phyloP scores from a whole-genome alignment of 768 basidiomycete species.

The Sarcodon aspratus region DNA sequence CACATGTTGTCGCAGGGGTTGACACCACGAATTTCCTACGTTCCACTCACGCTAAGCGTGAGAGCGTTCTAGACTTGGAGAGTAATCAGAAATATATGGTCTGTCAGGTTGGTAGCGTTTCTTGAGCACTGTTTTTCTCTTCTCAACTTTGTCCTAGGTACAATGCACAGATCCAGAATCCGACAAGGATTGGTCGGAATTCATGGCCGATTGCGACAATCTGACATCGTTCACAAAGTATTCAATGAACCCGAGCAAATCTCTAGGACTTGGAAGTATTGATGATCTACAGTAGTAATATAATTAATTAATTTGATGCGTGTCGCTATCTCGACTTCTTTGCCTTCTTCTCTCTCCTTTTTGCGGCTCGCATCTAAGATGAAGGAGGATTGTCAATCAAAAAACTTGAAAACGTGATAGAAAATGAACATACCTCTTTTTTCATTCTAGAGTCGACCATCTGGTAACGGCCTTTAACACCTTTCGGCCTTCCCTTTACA shows the following conservation, averaged over 20 bases:
- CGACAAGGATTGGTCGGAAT: conserved; percentile 31
- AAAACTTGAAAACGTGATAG: not conserved
- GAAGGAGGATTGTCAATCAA: conserved; percentile 4
- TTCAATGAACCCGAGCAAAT: conserved; percentile 1
- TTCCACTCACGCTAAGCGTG: conserved; percentile 9
- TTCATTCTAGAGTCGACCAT: conserved; percentile 94
- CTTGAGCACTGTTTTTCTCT: not conserved
- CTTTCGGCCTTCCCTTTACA: conserved; percentile 86
- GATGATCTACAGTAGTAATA: conserved; percentile 4
- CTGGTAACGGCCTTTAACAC: conserved; percentile 88
- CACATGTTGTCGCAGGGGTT: conserved; percentile 7
- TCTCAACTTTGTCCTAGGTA: conserved; percentile 24
- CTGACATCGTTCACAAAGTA: conserved; percentile 22
- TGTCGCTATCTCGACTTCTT: conserved; percentile 31
- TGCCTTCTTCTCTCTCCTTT: conserved; percentile 71
- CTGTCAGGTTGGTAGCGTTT: conserved; percentile 37
- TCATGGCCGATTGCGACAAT: conserved; percentile 31
- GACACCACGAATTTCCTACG: conserved; percentile 8
- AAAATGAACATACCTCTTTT: conserved; percentile 58
- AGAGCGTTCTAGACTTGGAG: conserved; percentile 44
- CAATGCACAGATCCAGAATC: conserved; percentile 25
- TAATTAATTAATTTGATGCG: not conserved
- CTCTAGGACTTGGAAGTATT: not conserved
- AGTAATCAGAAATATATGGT: conserved; percentile 35
- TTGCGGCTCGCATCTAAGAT: conserved; percentile 67